phyloP scores from a whole-genome alignment of 78 protist genomes.

The Protostelium mycophagum region DNA sequence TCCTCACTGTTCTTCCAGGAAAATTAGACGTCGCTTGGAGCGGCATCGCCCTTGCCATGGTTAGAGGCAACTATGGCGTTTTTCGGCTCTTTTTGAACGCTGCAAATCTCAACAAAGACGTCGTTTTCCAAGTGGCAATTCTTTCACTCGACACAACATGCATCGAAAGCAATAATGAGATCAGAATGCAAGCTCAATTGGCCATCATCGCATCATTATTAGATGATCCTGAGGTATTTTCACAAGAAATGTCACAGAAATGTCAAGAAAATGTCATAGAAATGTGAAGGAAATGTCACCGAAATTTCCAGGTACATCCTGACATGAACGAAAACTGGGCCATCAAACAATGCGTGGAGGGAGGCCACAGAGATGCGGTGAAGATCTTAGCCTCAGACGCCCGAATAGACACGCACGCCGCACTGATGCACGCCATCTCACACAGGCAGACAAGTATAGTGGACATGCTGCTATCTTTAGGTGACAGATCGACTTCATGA shows the following conservation, averaged over 20 bases:
- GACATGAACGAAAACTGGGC: not conserved
- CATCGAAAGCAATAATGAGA: not conserved
- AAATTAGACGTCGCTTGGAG: not conserved
- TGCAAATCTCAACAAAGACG: not conserved
- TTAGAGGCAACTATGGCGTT: not conserved
- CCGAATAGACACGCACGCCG: not conserved
- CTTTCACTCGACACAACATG: not conserved
- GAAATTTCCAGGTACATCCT: not conserved
- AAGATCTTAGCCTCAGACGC: not conserved
- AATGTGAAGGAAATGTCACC: not conserved
- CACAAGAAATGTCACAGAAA: not conserved
- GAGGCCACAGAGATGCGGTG: not conserved
- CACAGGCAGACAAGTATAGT: not conserved
- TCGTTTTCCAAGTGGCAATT: not conserved
- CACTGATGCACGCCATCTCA: not conserved
- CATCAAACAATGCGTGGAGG: not conserved
- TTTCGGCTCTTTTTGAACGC: not conserved
- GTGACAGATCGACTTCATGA: too few relatives aligned
- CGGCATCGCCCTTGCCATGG: not conserved
- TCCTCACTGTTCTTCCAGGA: not conserved
- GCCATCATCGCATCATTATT: not conserved
- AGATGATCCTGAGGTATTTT: not conserved
- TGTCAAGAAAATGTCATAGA: too few relatives aligned
- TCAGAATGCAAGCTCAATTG: not conserved
- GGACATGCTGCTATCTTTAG: not conserved